These are phyloP conservation scores for Fusarium kyushuense DNA, from an alignment of 2,329 filamentous ascomycete species.

Conservation along the genomic window DNA sequence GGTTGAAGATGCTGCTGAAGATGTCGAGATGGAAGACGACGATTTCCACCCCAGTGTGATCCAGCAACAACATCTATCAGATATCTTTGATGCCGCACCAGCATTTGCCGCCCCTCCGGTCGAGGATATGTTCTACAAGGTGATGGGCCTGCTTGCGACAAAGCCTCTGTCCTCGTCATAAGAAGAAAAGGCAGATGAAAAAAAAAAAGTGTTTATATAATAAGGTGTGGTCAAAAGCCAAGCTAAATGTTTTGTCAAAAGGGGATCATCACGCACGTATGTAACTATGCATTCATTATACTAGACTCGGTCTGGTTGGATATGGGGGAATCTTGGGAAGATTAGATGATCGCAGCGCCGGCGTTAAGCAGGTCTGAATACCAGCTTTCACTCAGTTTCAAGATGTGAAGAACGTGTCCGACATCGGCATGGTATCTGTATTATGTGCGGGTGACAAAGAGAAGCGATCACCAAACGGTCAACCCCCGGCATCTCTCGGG, in stretches of 20 bases:
- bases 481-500: slow-evolving; percentile 22
- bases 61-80: slow-evolving; percentile 74
- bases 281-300: slow-evolving; percentile 38
- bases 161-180: slow-evolving; percentile 59
- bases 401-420: slow-evolving; percentile 15
- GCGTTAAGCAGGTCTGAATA: slow-evolving; percentile 38
- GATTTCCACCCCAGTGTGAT: slow-evolving; percentile 71
- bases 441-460: slow-evolving; percentile 6
- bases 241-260: slow-evolving; percentile 21
- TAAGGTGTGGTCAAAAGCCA: slow-evolving; percentile 19
- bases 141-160: slow-evolving; percentile 70
- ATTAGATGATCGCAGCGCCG: slow-evolving; percentile 28
- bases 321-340: slow-evolving; percentile 12
- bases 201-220: slow-evolving; percentile 32
- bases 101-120: slow-evolving; percentile 78
- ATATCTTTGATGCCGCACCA: slow-evolving; percentile 77
- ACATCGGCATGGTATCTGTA: slow-evolving; percentile 24
- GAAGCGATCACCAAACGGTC: slow-evolving; percentile 36
- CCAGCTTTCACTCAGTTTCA: slow-evolving; percentile 18
- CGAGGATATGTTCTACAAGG: slow-evolving; percentile 80
- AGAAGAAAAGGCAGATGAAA: slow-evolving; percentile 20
- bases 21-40: slow-evolving; percentile 60
- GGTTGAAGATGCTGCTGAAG: slow-evolving; percentile 55
- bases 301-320: slow-evolving; percentile 36
- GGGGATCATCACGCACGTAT: slow-evolving; percentile 4